Base-by-base conservation (phyloP, 2,329 filamentous ascomycete species). In the Clonostachys solani region DNA sequence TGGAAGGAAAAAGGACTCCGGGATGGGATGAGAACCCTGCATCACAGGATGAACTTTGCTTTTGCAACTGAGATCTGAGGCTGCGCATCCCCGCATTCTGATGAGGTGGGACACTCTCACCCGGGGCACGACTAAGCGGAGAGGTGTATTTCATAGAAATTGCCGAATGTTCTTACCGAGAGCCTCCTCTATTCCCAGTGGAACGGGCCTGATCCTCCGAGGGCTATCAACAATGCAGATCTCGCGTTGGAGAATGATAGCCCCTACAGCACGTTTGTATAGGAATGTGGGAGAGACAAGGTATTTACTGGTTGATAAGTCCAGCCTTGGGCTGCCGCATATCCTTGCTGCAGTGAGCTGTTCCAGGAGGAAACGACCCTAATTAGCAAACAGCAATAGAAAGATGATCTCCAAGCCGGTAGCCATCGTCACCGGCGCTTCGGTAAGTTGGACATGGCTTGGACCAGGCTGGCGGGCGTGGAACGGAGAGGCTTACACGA, bases 351-450 rank as follows among this genome's bases (percentile, higher is more conserved):
- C 18, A 33, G 13, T 44, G 10, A 18, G 6, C 17, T 7, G 23
- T 18, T 41, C 40, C 23, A 8, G 5, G 9, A 29, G 23, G 8
- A 29, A 29, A 8, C 23, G 9, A 3, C 23, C 23, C 23, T 29
- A 29, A 6, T 1, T 29, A 29, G 9, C 23, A 4, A 29, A 10
- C 23, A 29, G 10, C 23, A 29, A 29, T 29, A 29, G 8, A 10
- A 43, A 13, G n/a, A 48, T 44, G 45, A 43, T 35, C 33, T 34
- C 36, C 5, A 50, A 48, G 12, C 51, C 46, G 5, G 53, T 55
- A 18, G 50, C 53, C 12, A 52, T 55, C 16, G 51, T 55, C 16
- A 53, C 51, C 5, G 53, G 51, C 12, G 51, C 51, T 9, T 50
- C 51, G 10, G 52, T 53, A 49, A 38, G 47, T 18, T 19, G 2